phyloP scores from a whole-genome alignment of 2,329 filamentous ascomycete species.

The Penicillium sp. region DNA sequence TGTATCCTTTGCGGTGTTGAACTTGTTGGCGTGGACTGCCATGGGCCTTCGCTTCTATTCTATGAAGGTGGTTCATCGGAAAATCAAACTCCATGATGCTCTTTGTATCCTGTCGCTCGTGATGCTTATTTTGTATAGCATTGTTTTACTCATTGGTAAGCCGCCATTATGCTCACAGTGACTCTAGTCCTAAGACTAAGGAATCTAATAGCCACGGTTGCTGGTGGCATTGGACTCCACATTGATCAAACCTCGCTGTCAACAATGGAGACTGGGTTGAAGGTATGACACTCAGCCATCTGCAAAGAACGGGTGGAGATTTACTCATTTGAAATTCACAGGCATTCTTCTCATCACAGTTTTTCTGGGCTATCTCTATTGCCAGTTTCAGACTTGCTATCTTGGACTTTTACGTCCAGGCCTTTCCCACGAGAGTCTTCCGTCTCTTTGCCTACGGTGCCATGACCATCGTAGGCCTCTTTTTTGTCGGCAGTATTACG shows the following conservation, averaged over 20 bases:
- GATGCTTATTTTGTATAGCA: neutral
- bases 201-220: neutral
- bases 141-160: neutral
- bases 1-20: neutral
- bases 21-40: neutral
- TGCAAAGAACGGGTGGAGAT: neutral
- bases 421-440: constrained; percentile 16
- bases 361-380: constrained; percentile 20
- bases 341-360: constrained; percentile 24
- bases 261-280: neutral
- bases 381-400: constrained; percentile 20
- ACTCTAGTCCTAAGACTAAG: neutral
- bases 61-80: neutral
- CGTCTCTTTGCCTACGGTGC: constrained; percentile 8
- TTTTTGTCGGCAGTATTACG: constrained; percentile 16
- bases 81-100: neutral
- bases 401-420: constrained; percentile 17
- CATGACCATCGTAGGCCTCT: constrained; percentile 14
- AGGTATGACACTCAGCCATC: neutral
- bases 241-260: neutral
- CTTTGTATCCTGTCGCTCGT: constrained; percentile 2
- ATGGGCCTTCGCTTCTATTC: constrained; percentile 3
- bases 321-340: neutral
- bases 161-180: too few relatives aligned
- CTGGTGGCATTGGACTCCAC: neutral